phyloP scores from a whole-genome alignment of 83 land plant genomes.

The Isoetes engelmannii region DNA sequence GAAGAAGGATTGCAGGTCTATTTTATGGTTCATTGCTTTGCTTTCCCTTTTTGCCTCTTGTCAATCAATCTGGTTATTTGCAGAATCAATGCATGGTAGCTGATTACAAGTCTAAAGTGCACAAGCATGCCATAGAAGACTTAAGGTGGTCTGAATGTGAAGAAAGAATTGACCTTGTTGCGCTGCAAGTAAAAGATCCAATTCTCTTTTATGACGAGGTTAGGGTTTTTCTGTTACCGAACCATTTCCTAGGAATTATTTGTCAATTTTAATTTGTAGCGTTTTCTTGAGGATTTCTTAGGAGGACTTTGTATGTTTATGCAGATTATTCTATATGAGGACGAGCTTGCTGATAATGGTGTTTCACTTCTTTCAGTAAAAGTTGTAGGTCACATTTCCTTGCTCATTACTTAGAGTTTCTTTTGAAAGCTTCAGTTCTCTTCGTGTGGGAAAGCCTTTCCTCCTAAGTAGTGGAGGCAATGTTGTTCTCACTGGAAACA shows the following conservation, averaged over 20 bases:
- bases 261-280: background rate
- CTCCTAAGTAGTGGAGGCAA: no score
- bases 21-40: no score
- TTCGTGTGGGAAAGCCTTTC: no score
- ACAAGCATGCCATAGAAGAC: slow-evolving; percentile 2
- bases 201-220: slow-evolving; percentile 97
- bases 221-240: background rate
- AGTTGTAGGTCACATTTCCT: slow-evolving; percentile 54
- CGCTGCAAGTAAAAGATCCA: slow-evolving; percentile 68
- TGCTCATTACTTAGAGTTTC: no score
- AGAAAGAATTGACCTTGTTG: slow-evolving; percentile 60
- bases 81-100: slow-evolving; percentile 9
- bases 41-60: background rate
- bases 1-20: slow-evolving; percentile 16
- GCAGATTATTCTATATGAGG: slow-evolving; percentile 89
- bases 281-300: background rate
- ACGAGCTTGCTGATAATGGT: slow-evolving; percentile 94
- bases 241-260: background rate
- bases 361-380: slow-evolving; percentile 81
- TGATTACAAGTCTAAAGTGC: background rate
- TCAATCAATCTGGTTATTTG: background rate
- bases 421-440: no score
- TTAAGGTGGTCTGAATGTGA: slow-evolving; percentile 57
- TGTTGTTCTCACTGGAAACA: no score
- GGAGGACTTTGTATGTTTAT: background rate